Conservation (phyloP, 2,329 filamentous ascomycete genomes). For the Samsoniella hepiali region DNA sequence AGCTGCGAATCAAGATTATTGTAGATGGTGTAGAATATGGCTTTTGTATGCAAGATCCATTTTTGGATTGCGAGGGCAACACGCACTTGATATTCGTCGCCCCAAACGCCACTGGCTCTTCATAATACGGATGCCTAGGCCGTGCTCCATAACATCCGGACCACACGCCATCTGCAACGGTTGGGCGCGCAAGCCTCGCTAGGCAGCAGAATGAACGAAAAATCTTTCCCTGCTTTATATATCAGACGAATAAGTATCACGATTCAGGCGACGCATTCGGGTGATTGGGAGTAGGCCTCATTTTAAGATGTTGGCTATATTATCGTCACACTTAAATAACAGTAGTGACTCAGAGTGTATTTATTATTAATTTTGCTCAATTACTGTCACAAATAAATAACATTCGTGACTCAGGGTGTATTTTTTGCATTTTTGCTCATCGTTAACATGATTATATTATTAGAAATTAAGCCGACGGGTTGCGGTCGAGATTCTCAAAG, state of each 20-base stretch:
- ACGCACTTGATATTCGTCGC: conserved; percentile 15
- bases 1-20: not conserved
- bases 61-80: not conserved
- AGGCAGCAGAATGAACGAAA: conserved; percentile 8
- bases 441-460: not conserved
- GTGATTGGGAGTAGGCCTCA: not conserved
- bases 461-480: not conserved
- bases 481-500: not conserved
- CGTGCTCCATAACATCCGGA: conserved; percentile 10
- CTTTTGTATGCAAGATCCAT: not conserved
- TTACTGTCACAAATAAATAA: not conserved
- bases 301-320: too few species aligned
- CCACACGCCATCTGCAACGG: not conserved
- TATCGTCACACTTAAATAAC: not conserved
- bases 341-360: not conserved
- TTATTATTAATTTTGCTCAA: not conserved
- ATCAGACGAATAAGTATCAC: not conserved
- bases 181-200: not conserved
- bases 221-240: too few species aligned
- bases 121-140: conserved; percentile 9
- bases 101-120: not conserved
- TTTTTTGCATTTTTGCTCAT: not conserved
- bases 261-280: not conserved
- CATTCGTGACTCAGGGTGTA: not conserved
- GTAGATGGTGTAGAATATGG: not conserved